Conservation (phyloP, 208 protist genomes). For the Trypanosomatidae sp. region DNA sequence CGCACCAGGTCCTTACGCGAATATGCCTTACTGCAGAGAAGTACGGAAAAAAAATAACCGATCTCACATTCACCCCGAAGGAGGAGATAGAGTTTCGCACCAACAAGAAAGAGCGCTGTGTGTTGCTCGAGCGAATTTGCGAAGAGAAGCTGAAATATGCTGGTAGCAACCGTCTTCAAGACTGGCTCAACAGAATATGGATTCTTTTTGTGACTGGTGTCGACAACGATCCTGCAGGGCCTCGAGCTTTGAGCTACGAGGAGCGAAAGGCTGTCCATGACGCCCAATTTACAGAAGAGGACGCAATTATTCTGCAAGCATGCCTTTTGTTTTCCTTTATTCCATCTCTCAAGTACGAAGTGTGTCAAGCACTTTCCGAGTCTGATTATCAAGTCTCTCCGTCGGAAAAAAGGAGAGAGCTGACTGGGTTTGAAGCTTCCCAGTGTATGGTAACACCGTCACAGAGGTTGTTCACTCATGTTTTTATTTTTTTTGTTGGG, state of each 20-base stretch:
- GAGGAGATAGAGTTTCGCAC: constrained; percentile 51
- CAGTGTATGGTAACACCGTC: constrained; percentile 21
- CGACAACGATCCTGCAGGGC: constrained; percentile 48
- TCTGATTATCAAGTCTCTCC: constrained; percentile 32
- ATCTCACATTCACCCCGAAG: constrained; percentile 47
- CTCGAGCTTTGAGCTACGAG: constrained; percentile 63
- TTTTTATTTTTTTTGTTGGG: constrained; percentile 51
- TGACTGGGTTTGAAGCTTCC: constrained; percentile 10
- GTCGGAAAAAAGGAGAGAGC: constrained; percentile 2
- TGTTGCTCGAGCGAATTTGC: constrained; percentile 47
- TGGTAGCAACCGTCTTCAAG: constrained; percentile 36
- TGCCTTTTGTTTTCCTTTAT: constrained; percentile 54
- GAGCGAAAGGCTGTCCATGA: constrained; percentile 54
- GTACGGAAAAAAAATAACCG: constrained; percentile 34
- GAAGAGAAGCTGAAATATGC: constrained; percentile 25
- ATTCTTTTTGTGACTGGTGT: constrained; percentile 62
- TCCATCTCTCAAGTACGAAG: constrained; percentile 55
- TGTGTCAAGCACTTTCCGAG: constrained; percentile 42
- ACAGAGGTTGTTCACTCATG: constrained; percentile 48
- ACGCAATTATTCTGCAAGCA: constrained; percentile 53
- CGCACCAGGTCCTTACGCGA: constrained; percentile 64
- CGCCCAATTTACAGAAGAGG: constrained; percentile 42
- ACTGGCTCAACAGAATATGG: constrained; percentile 68
- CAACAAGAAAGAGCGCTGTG: constrained; percentile 45
- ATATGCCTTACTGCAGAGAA: constrained; percentile 61